These are phyloP conservation scores for Bipolaris oryzae DNA, from an alignment of 2,329 filamentous ascomycete genomes.

Conservation along the genomic window DNA sequence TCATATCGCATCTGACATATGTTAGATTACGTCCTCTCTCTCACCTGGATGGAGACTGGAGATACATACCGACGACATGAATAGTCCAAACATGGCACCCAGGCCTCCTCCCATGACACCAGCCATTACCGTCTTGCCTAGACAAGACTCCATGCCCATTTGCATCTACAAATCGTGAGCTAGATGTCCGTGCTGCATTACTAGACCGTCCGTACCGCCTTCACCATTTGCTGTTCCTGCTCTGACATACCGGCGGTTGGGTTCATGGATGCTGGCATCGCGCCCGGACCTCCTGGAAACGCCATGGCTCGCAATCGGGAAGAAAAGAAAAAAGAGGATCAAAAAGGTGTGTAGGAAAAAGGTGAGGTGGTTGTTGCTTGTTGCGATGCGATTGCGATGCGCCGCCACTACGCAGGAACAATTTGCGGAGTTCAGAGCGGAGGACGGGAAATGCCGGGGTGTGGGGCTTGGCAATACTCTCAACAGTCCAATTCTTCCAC, in stretches of 20 bases:
- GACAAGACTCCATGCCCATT: slow-evolving; percentile 87
- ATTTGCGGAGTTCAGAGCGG: slow-evolving; percentile 46
- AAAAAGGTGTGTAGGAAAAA: neutral
- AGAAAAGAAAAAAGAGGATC: neutral
- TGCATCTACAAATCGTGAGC: slow-evolving; percentile 69
- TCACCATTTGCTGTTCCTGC: slow-evolving; percentile 58
- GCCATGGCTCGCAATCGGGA: slow-evolving; percentile 29
- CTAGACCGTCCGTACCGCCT: slow-evolving; percentile 43
- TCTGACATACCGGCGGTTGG: slow-evolving; percentile 48
- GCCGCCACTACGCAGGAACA: slow-evolving; percentile 19
- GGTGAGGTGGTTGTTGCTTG: slow-evolving; percentile 3
- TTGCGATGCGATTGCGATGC: slow-evolving; percentile 16
- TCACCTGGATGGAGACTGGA: neutral
- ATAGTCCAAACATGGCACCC: slow-evolving; percentile 91
- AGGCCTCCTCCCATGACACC: slow-evolving; percentile 94
- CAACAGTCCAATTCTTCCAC: neutral
- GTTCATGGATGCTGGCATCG: slow-evolving; percentile 37
- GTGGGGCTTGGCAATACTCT: slow-evolving; percentile 24
- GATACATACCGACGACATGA: slow-evolving; percentile 88
- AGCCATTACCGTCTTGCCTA: slow-evolving; percentile 84
- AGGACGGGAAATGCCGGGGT: slow-evolving; percentile 36
- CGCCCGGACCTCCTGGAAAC: slow-evolving; percentile 36
- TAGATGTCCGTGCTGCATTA: neutral
- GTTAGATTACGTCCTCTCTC: slow-evolving; percentile 1
- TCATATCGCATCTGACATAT: slow-evolving; percentile 89